phyloP scores from a whole-genome alignment of 2,329 filamentous ascomycete genomes.

The Fusarium oligoseptatum region DNA sequence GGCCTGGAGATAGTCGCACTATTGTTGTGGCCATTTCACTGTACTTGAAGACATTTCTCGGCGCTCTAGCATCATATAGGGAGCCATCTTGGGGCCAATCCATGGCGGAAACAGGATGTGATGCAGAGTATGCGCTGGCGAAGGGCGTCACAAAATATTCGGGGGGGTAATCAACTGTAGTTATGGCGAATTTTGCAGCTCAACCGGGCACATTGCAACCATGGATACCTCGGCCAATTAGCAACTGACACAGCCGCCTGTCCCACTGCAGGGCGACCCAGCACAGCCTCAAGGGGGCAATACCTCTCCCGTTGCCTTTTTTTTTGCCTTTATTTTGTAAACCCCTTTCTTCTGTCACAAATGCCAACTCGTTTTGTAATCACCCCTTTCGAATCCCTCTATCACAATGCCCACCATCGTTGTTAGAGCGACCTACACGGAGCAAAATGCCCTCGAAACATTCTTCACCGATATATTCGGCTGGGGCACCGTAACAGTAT shows the following conservation, averaged over 20 bases:
- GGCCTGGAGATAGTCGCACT: neutral
- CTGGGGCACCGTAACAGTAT: neutral
- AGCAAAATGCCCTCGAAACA: conserved; percentile 6
- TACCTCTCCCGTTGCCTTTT: too few species aligned
- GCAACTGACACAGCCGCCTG: too few species aligned
- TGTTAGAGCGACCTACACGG: conserved; percentile 9
- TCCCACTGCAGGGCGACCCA: too few species aligned
- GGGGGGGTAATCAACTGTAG: too few species aligned
- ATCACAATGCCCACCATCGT: neutral
- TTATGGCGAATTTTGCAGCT: too few species aligned
- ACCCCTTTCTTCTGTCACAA: too few species aligned
- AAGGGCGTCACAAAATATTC: neutral
- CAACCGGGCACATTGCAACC: too few species aligned
- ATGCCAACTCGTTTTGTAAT: neutral
- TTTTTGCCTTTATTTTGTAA: too few species aligned
- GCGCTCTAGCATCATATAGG: neutral
- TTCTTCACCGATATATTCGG: conserved; percentile 8
- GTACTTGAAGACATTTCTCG: neutral
- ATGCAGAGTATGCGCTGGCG: neutral
- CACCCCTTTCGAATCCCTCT: too few species aligned
- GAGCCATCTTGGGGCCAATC: conserved; percentile 15
- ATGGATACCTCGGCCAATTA: too few species aligned
- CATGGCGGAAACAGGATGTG: neutral
- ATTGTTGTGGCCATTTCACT: neutral
- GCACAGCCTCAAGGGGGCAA: too few species aligned